Percentiles rank a stretch among this genome's conserved stretches.
These are phyloP conservation scores for Pythium brachiatum DNA, from an alignment of 352 stramenopile species.

Conservation along the genomic window DNA sequence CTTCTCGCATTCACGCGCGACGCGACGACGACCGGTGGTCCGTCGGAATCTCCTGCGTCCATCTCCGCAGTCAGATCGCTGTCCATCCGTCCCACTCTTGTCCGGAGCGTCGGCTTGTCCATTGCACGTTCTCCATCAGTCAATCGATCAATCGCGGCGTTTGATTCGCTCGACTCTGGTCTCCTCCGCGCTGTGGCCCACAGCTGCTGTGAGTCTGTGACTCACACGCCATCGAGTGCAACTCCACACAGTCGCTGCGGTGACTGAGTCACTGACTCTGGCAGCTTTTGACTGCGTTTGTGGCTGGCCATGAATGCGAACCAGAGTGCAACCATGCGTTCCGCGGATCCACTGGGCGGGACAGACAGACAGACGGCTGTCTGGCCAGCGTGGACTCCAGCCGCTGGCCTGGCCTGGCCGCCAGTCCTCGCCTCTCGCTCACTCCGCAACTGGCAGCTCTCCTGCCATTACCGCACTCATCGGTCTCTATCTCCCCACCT, in stretches of 20 bases:
- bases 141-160: neutral
- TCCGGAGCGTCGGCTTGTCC: neutral
- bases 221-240: neutral
- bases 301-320: neutral
- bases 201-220: slow-evolving; percentile 1
- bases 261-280: neutral
- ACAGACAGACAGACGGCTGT: neutral
- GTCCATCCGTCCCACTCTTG: slow-evolving; percentile 1
- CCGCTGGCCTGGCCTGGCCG: neutral
- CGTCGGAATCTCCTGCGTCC: neutral
- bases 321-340: neutral
- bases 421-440: neutral
- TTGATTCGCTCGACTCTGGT: neutral
- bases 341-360: neutral
- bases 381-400: neutral
- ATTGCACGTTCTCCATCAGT: neutral
- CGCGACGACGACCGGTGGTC: neutral
- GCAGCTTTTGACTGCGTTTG: neutral
- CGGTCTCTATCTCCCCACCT: neutral
- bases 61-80: neutral
- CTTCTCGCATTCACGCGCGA: slow-evolving; percentile 14
- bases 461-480: slow-evolving; percentile 9
- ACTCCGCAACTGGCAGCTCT: slow-evolving; percentile 14
- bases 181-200: neutral
- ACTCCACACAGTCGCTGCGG: neutral